Conservation (phyloP, 2,329 filamentous ascomycete genomes). For the Teratosphaeria pseudoeucalypti region DNA sequence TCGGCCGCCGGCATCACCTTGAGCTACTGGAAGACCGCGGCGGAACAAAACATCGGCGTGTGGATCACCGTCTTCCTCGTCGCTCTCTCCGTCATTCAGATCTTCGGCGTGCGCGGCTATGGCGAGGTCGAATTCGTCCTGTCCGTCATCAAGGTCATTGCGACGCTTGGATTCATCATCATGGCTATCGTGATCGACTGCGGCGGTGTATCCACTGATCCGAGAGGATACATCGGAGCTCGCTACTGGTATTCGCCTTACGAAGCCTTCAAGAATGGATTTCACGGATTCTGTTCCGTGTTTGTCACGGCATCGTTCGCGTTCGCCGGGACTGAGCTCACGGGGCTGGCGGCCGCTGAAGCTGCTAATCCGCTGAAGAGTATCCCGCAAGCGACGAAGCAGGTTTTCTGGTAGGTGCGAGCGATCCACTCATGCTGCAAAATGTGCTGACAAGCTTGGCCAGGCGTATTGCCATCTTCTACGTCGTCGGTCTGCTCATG, state of each 20-base stretch:
- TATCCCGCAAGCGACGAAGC: conserved; percentile 24
- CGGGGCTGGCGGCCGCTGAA: conserved; percentile 47
- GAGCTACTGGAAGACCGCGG: conserved; percentile 20
- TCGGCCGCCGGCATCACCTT: conserved; percentile 24
- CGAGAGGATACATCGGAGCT: conserved; percentile 49
- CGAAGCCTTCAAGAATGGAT: conserved; percentile 42
- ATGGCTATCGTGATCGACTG: conserved; percentile 50
- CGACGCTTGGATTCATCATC: conserved; percentile 54
- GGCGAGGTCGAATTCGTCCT: conserved; percentile 28
- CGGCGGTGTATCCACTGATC: conserved; percentile 46
- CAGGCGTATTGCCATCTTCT: conserved; percentile 22
- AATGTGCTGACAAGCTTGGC: conserved; percentile 10
- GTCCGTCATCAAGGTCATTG: conserved; percentile 26
- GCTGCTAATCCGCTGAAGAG: conserved; percentile 42
- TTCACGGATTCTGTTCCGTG: conserved; percentile 54
- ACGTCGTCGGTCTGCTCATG: conserved; percentile 24
- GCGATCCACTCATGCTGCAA: not conserved
- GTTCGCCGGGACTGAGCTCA: conserved; percentile 54
- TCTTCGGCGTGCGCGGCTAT: conserved; percentile 26
- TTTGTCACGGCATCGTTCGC: conserved; percentile 56
- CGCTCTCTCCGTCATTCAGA: conserved; percentile 19
- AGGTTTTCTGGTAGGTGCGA: conserved; percentile 23
- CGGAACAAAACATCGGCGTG: conserved; percentile 19
- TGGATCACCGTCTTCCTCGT: conserved; percentile 25
- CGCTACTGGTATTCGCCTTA: conserved; percentile 34